phyloP scores from a whole-genome alignment of 1,284 basidiomycete genomes.

The Microbotryum silenes-acaulis region DNA sequence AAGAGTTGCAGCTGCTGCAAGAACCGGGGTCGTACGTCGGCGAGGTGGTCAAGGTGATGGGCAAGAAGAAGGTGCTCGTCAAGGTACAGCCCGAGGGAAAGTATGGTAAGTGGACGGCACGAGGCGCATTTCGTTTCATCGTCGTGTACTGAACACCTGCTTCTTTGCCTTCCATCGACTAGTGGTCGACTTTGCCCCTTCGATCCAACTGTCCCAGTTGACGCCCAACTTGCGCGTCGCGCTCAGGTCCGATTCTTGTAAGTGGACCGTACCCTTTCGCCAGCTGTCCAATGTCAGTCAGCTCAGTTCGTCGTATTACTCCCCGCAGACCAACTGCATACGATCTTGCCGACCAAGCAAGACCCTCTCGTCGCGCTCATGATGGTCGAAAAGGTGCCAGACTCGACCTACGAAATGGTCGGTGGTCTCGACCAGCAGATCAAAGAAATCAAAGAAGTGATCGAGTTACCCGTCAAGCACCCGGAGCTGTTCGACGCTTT shows the following conservation, averaged over 20 bases:
- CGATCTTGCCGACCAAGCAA: constrained; percentile 89
- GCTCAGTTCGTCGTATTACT: not conserved
- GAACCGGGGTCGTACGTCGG: constrained; percentile 97
- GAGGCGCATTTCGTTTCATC: not conserved
- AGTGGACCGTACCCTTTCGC: not conserved
- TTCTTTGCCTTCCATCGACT: not conserved
- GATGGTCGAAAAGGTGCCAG: constrained; percentile 99
- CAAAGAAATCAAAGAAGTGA: constrained; percentile 99
- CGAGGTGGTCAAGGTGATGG: constrained; percentile 97
- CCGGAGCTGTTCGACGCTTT: constrained; percentile 94
- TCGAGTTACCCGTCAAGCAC: constrained; percentile 95
- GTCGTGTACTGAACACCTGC: not conserved
- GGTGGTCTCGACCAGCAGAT: constrained; percentile 97
- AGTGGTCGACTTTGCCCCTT: constrained; percentile 91
- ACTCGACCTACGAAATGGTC: constrained; percentile 99
- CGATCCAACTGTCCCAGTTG: constrained; percentile 73
- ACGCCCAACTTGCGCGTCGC: constrained; percentile 87
- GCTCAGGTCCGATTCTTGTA: constrained; percentile 75
- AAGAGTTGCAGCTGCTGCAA: constrained; percentile 89
- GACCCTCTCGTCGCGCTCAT: constrained; percentile 92
- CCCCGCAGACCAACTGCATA: constrained; percentile 53
- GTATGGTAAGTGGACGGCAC: constrained; percentile 59
- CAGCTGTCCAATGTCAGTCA: not conserved
- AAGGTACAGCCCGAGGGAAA: constrained; percentile 99
- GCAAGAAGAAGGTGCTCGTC: constrained; percentile 96